phyloP scores from a whole-genome alignment of 768 basidiomycete species.

The Dioszegia aurantiaca region DNA sequence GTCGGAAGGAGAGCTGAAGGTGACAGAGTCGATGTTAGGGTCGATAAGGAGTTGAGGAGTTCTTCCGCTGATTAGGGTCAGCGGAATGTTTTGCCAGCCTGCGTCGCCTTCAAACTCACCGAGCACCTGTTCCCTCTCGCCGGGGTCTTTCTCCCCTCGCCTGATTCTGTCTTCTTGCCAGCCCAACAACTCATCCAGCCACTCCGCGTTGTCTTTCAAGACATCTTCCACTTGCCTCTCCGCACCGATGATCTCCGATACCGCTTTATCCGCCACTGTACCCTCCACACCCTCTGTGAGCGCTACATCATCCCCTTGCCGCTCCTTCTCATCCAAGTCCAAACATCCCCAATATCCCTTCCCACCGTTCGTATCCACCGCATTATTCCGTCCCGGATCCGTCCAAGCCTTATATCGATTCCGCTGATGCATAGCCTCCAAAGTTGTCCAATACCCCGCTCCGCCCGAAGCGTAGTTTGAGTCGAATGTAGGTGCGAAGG shows the following conservation, averaged over 20 bases:
- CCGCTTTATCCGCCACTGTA: too few species aligned
- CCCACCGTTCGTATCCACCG: neutral
- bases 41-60: constrained; percentile 29
- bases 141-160: constrained; percentile 15
- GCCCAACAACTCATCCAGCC: constrained; percentile 37
- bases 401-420: constrained; percentile 30
- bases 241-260: constrained; percentile 11
- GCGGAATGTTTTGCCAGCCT: neutral
- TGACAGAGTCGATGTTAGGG: constrained; percentile 22
- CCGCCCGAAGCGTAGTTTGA: constrained; percentile 35
- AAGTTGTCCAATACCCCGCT: constrained; percentile 33
- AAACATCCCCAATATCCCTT: constrained; percentile 8
- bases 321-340: neutral
- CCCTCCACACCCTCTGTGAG: neutral
- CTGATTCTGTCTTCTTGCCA: constrained; percentile 45
- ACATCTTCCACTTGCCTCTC: constrained; percentile 23
- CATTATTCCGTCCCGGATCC: constrained; percentile 4
- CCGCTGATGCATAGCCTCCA: constrained; percentile 40
- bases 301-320: constrained; percentile 7
- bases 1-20: constrained; percentile 25
- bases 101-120: constrained; percentile 32
- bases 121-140: constrained; percentile 32
- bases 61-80: constrained; percentile 22
- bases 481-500: constrained; percentile 44
- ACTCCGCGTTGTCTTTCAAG: constrained; percentile 33